Percentiles rank a stretch among this genome's conserved stretches.
Evolutionary conservation across 2,329 filamentous ascomycete species (phyloP).

Genomic region (Epichloe uncinata): DNA sequence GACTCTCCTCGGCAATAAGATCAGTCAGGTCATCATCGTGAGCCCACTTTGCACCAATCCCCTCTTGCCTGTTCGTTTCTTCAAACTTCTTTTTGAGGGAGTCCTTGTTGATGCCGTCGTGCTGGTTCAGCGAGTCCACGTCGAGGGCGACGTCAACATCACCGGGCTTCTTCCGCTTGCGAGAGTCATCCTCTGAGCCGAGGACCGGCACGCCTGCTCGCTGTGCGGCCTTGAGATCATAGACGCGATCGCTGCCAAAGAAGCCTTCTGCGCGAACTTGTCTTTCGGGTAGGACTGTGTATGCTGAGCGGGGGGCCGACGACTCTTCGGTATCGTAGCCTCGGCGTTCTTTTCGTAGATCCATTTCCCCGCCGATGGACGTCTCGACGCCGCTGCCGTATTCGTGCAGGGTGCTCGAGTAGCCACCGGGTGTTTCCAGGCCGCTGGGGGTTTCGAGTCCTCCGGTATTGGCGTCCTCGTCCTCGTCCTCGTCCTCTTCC

Average conservation of each 20-base stretch:
- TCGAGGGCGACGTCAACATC: slow-evolving; percentile 91
- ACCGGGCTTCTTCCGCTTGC: slow-evolving; percentile 90
- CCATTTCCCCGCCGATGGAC: slow-evolving; percentile 74
- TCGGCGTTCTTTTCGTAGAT: slow-evolving; percentile 69
- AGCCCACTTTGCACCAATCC: slow-evolving; percentile 54
- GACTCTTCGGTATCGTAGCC: slow-evolving; percentile 81
- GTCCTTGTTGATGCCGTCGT: slow-evolving; percentile 73
- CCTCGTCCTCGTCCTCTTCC: slow-evolving; percentile 23
- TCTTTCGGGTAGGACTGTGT: slow-evolving; percentile 80
- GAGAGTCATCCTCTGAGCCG: slow-evolving; percentile 61
- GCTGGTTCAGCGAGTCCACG: slow-evolving; percentile 60
- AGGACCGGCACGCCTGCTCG: slow-evolving; percentile 54
- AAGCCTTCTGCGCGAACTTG: slow-evolving; percentile 80
- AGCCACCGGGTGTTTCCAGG: slow-evolving; percentile 67
- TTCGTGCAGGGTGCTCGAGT: slow-evolving; percentile 67
- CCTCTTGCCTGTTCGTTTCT: slow-evolving; percentile 51
- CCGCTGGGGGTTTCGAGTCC: slow-evolving; percentile 62
- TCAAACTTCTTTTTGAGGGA: slow-evolving; percentile 73
- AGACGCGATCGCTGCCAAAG: slow-evolving; percentile 89
- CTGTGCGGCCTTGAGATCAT: slow-evolving; percentile 56
- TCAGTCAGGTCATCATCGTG: slow-evolving; percentile 82
- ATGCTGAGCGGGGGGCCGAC: slow-evolving; percentile 63
- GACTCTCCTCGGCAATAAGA: slow-evolving; percentile 88
- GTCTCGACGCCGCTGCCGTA: slow-evolving; percentile 60
- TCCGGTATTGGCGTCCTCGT: slow-evolving; percentile 46